phyloP scores from a whole-genome alignment of 169 alveolate species.

The Babesia bigemina region DNA sequence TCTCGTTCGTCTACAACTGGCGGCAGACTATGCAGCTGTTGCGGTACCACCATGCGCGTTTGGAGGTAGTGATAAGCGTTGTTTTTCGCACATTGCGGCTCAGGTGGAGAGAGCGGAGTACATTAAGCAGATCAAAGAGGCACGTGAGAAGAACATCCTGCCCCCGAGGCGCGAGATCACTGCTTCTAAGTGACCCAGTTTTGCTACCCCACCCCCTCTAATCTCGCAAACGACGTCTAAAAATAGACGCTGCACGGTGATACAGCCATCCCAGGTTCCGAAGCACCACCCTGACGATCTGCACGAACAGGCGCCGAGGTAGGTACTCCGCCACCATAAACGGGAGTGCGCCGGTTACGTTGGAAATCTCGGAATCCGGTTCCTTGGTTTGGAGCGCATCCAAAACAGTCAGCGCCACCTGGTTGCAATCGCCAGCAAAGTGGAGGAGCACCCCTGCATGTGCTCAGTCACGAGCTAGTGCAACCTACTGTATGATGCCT shows the following conservation, averaged over 20 bases:
- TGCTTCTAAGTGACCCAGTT: conserved; percentile 1
- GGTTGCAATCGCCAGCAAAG: conserved; percentile 24
- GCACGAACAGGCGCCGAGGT: conserved; percentile 33
- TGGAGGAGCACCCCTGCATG: conserved; percentile 36
- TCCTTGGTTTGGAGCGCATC: conserved; percentile 14
- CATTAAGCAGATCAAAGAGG: conserved; percentile 50
- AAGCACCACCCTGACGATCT: conserved; percentile 18
- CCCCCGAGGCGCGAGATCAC: conserved; percentile 40
- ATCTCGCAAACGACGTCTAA: neutral
- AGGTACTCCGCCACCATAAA: conserved; percentile 38
- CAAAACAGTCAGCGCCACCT: conserved; percentile 30
- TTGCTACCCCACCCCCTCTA: neutral
- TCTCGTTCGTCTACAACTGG: conserved; percentile 68
- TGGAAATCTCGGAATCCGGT: conserved; percentile 37
- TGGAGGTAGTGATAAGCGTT: conserved; percentile 41
- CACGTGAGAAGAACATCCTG: conserved; percentile 53
- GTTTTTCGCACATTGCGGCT: neutral
- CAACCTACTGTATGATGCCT: conserved; percentile 36
- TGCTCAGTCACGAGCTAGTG: neutral
- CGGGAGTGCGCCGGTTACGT: conserved; percentile 44
- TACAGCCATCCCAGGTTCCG: conserved; percentile 12
- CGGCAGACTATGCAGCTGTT: conserved; percentile 57
- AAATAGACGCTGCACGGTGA: neutral
- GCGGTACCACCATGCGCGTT: conserved; percentile 64
- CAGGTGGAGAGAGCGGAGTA: conserved; percentile 64